Percentiles rank a stretch among this genome's conserved stretches.
phyloP scores from a whole-genome alignment of 805 yeast species.

The Teunomyces pallodes region DNA sequence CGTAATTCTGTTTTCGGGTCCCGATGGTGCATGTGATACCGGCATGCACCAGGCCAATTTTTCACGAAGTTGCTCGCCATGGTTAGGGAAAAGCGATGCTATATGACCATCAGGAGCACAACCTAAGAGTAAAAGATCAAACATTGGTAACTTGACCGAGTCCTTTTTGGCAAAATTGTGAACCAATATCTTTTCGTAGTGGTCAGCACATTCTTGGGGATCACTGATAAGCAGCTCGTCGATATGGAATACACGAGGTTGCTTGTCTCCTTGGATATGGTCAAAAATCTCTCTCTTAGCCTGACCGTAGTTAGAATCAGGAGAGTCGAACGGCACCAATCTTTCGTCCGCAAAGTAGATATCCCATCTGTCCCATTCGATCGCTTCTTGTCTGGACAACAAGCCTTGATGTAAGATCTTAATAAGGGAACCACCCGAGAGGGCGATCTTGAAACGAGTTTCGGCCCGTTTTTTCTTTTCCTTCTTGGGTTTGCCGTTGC shows the following conservation, averaged over 20 bases:
- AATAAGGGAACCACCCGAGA: conserved; percentile 90
- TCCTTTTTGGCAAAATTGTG: conserved; percentile 94
- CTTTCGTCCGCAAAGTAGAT: conserved; percentile 96
- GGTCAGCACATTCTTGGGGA: conserved; percentile 92
- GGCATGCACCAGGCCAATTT: conserved; percentile 94
- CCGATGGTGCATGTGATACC: conserved; percentile 85
- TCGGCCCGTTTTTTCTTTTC: conserved; percentile 53
- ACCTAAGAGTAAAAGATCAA: conserved; percentile 86
- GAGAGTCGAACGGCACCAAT: conserved; percentile 79
- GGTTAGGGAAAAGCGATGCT: conserved; percentile 93
- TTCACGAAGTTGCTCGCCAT: conserved; percentile 79
- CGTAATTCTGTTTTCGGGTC: conserved; percentile 83
- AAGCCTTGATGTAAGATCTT: conserved; percentile 86
- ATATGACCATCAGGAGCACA: conserved; percentile 99
- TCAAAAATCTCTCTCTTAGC: conserved; percentile 83
- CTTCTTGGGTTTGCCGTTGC: conserved; percentile 20
- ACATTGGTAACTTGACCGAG: conserved; percentile 91
- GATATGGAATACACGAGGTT: conserved; percentile 79
- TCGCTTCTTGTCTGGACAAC: conserved; percentile 62
- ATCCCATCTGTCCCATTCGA: conserved; percentile 94
- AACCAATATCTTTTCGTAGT: conserved; percentile 81
- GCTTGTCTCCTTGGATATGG: conserved; percentile 48
- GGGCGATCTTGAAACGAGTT: conserved; percentile 81
- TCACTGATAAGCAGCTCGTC: conserved; percentile 72
- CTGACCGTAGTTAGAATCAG: conserved; percentile 86